Evolutionary conservation across 192 early-diverging fungal genomes (phyloP).

Genomic region (Entrophospora sp.): DNA sequence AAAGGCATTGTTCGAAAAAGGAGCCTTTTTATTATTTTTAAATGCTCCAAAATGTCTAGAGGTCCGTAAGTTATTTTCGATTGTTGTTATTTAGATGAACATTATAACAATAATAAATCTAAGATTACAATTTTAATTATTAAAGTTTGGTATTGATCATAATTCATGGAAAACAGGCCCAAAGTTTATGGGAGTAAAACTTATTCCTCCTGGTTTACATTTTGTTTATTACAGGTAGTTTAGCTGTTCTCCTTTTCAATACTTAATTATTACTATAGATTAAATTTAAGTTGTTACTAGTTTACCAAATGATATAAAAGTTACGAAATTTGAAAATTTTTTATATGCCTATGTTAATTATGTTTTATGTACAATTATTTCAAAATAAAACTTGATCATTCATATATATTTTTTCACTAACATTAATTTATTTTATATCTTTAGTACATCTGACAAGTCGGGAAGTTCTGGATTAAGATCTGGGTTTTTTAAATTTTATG

Average conservation of each 20-base stretch:
- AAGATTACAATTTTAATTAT: not conserved
- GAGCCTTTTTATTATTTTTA: slow-evolving; percentile 73
- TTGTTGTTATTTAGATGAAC: not conserved
- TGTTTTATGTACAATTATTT: too few relatives aligned
- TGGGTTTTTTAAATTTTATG: slow-evolving; percentile 74
- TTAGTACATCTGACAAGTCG: slow-evolving; percentile 32
- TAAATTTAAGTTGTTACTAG: not conserved
- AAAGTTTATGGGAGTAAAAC: slow-evolving; percentile 82
- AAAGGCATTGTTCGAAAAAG: slow-evolving; percentile 62
- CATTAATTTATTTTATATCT: not conserved
- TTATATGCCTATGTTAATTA: too few relatives aligned
- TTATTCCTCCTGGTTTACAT: slow-evolving; percentile 91
- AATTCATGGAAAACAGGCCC: slow-evolving; percentile 87
- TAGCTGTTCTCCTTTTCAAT: too few relatives aligned
- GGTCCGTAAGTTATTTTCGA: not conserved
- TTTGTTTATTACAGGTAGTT: slow-evolving; percentile 78
- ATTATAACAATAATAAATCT: not conserved
- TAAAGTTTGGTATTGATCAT: slow-evolving; percentile 84
- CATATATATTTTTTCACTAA: too few relatives aligned
- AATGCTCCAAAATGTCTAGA: slow-evolving; percentile 65
- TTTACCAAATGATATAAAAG: too few relatives aligned
- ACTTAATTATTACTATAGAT: not conserved
- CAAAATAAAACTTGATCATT: too few relatives aligned
- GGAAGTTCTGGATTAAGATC: slow-evolving; percentile 47
- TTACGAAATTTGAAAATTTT: too few relatives aligned